Evolutionary conservation across 768 basidiomycete genomes (phyloP).

Genomic region (Glaciozyma martinii): DNA sequence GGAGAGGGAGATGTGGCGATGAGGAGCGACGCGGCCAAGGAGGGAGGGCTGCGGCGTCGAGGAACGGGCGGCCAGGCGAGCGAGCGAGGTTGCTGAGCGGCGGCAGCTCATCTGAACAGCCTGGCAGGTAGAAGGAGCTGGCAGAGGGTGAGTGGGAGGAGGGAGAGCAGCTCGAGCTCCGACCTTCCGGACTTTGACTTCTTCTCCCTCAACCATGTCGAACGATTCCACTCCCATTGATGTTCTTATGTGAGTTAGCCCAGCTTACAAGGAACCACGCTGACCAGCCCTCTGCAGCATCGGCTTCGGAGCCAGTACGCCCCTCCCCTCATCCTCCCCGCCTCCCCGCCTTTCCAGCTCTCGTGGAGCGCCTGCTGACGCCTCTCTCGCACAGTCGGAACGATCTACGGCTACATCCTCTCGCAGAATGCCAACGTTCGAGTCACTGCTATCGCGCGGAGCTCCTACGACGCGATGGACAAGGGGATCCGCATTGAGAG

Average conservation of each 20-base stretch:
- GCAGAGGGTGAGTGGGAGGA: no score
- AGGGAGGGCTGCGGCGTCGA: no score
- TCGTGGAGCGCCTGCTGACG: no score
- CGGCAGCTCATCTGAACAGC: no score
- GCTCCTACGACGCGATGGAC: conserved; percentile 55
- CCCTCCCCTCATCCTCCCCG: background rate
- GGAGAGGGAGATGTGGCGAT: no score
- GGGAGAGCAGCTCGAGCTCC: no score
- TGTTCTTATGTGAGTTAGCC: conserved; percentile 5
- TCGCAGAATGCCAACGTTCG: conserved; percentile 52
- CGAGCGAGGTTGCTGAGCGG: no score
- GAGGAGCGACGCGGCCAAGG: no score
- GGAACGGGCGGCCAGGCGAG: no score
- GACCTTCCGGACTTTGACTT: no score
- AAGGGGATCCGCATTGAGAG: conserved; percentile 55
- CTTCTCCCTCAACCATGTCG: background rate
- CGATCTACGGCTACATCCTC: conserved; percentile 43
- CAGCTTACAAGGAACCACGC: background rate
- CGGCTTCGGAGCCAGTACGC: conserved; percentile 11
- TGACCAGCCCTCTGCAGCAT: conserved; percentile 7
- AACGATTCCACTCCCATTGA: conserved; percentile 9
- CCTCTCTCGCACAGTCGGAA: conserved; percentile 13
- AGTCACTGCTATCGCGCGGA: conserved; percentile 64
- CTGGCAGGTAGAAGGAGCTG: no score
- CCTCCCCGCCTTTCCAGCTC: background rate